Evolutionary conservation across 306 rosid species (phyloP).

Genomic region (Vigna nakashimae): DNA sequence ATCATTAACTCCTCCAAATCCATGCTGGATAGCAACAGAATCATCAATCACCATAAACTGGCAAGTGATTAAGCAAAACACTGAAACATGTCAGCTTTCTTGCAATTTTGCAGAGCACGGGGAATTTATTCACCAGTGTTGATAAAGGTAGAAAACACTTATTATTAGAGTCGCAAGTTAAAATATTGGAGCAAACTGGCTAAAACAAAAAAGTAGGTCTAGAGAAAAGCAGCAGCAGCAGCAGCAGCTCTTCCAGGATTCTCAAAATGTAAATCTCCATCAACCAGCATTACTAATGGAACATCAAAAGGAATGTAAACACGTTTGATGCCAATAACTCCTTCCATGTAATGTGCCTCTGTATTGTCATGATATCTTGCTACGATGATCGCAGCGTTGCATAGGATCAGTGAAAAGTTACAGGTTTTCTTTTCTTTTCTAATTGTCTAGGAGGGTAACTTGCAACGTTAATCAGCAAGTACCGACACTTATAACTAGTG

Average conservation of each 20-base stretch:
- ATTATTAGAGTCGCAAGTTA: constrained; percentile 6
- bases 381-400: neutral
- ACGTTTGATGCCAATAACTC: constrained; percentile 11
- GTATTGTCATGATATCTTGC: constrained; percentile 30
- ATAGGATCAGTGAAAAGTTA: constrained; percentile 2
- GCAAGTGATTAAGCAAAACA: neutral
- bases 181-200: constrained; percentile 21
- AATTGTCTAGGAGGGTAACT: constrained; percentile 4
- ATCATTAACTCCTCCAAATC: neutral
- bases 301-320: constrained; percentile 40
- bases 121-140: constrained; percentile 17
- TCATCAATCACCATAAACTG: neutral
- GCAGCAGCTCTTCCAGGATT: constrained; percentile 11
- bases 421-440: constrained; percentile 1
- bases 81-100: constrained; percentile 3
- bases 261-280: constrained; percentile 20
- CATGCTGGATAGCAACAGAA: constrained; percentile 12
- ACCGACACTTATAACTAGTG: constrained; percentile 6
- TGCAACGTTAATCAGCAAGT: constrained; percentile 15
- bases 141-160: constrained; percentile 31
- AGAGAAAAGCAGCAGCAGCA: neutral
- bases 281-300: constrained; percentile 3
- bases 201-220: neutral
- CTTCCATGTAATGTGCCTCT: constrained; percentile 44
- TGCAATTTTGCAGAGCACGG: constrained; percentile 26